Evolutionary conservation across 331 rosid genomes (phyloP).

Genomic region (Arachis monticola): DNA sequence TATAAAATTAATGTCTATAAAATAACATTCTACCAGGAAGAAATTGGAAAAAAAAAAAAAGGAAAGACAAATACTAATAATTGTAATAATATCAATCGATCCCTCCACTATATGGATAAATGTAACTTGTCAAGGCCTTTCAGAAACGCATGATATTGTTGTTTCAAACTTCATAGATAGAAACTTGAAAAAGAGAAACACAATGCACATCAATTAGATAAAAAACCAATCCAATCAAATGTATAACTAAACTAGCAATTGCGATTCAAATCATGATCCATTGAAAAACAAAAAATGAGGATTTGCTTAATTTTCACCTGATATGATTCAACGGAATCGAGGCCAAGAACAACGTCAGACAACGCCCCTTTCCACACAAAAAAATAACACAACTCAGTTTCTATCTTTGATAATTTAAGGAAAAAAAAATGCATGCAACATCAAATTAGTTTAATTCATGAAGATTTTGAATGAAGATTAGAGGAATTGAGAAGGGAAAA

Average conservation of each 20-base stretch:
- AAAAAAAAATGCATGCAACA: background rate
- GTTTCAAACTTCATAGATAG: constrained; percentile 1
- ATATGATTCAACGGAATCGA: constrained; percentile 84
- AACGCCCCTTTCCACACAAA: constrained; percentile 57
- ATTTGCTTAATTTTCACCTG: constrained; percentile 50
- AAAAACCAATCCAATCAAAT: constrained; percentile 14
- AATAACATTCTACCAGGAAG: background rate
- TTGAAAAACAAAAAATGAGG: background rate
- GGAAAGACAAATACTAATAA: background rate
- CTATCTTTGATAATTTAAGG: background rate
- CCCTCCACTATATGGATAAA: background rate
- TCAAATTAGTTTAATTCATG: background rate
- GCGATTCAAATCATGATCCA: background rate
- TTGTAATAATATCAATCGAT: background rate
- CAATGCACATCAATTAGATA: constrained; percentile 10
- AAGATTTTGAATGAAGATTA: no score
- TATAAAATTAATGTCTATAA: no score
- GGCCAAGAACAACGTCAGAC: constrained; percentile 94
- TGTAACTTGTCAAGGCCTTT: background rate
- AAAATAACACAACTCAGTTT: background rate
- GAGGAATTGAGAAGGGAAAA: background rate
- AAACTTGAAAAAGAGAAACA: constrained; percentile 4
- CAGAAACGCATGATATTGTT: background rate
- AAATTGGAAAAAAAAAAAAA: background rate
- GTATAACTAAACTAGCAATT: constrained; percentile 11